Evolutionary conservation across 371 early-diverging fungal species (phyloP).

Genomic region (Rhizopus arrhizus): DNA sequence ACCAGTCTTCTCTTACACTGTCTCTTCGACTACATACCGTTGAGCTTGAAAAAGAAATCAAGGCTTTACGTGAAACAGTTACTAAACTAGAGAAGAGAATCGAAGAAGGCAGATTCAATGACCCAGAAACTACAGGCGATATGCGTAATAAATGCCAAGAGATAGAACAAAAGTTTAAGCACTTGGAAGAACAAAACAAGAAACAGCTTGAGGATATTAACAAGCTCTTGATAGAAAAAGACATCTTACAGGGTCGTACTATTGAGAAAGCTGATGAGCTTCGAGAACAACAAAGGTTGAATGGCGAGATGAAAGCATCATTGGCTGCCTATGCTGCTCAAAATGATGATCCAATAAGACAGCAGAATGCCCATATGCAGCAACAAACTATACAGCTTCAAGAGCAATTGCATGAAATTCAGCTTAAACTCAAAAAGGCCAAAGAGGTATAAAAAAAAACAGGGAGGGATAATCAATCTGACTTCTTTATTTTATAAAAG

Average conservation of each 20-base stretch:
- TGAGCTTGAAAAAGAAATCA: constrained; percentile 52
- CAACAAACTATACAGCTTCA: constrained; percentile 56
- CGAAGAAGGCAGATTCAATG: constrained; percentile 45
- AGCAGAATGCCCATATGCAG: constrained; percentile 60
- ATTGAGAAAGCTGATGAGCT: constrained; percentile 61
- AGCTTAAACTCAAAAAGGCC: constrained; percentile 68
- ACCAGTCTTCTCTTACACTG: constrained; percentile 37
- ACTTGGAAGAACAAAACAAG: constrained; percentile 64
- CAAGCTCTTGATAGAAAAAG: constrained; percentile 69
- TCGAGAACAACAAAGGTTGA: constrained; percentile 57
- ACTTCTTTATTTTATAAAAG: constrained; percentile 7
- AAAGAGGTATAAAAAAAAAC: constrained; percentile 58
- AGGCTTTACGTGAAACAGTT: constrained; percentile 35
- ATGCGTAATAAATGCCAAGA: constrained; percentile 35
- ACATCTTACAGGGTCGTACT: constrained; percentile 56
- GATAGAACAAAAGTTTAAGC: constrained; percentile 44
- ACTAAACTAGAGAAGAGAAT: constrained; percentile 34
- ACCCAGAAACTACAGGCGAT: constrained; percentile 39
- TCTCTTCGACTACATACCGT: constrained; percentile 43
- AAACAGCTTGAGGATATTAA: constrained; percentile 67
- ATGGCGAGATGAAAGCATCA: constrained; percentile 68
- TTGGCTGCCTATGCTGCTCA: constrained; percentile 69
- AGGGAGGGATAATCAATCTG: neutral
- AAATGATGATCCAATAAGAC: constrained; percentile 65
- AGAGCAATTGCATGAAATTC: constrained; percentile 62